Evolutionary conservation across 371 early-diverging fungal species (phyloP), one percentile per base, ranked within the genome.

Genomic region (Apophysomyces trapeziformis): DNA sequence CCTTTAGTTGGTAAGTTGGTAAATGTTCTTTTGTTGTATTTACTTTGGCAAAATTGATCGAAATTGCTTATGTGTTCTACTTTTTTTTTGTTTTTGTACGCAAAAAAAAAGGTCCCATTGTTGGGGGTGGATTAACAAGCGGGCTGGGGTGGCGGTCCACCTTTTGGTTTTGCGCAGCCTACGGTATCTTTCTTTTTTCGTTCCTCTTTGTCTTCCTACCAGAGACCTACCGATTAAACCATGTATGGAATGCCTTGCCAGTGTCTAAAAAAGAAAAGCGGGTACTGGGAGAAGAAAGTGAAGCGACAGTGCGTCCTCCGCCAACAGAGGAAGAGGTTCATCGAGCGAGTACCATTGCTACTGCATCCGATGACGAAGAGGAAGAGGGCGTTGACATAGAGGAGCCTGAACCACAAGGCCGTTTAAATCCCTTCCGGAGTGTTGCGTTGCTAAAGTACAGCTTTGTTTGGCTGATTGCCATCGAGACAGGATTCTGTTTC

Each of bases 81-180:
- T 3, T 26, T 26, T 26, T 26, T 26, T 3, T 26, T 26, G 26
- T 26, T 26, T 26, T 26, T 26, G 32, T 26, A 26, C 32, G 32
- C 2, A 26, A 26, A 26, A 26, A 26, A 26, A 26, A 26, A 75
- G 77, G 80, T 0, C 82, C 82, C 16, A 75, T 82, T 56, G 60
- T 79, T 21, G 82, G 79, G 5, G 79, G 79, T 9, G 68, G 70
- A 7, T 70, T 91, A 11, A 74, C 73, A 16, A 72, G 71, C 35
- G 67, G 58, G 4, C 56, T 67, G n/a, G 70, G 88, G 5, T 92
- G 93, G 93, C 73, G 88, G 26, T 80, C 83, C 38, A 86, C 86
- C 38, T 91, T 90, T 65, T 90, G 89, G 85, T 75, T 90, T 59
- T 85, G 88, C 69, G 74, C 87, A 13, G 87, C 82, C 36, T 82